Base-by-base conservation (phyloP, 1,284 basidiomycete species). In the Moesziomyces parantarcticus region DNA sequence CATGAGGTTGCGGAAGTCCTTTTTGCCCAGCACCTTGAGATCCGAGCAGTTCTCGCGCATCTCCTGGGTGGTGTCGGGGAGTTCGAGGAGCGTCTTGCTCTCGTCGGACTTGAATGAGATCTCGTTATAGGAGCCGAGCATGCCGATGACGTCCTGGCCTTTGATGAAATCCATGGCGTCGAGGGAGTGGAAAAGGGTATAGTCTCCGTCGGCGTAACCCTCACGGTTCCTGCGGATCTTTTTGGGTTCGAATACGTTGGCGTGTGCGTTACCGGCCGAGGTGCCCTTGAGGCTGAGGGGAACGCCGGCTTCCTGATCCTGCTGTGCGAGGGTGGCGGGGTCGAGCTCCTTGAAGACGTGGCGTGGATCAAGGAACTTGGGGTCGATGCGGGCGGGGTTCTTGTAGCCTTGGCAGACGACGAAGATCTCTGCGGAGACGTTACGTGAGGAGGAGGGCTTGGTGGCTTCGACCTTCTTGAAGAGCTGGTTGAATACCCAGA, bases 391-490 rank as follows among this genome's bases (percentile, higher is more conserved):
- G 84, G 93, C 93, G 5, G 97, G 97, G 5, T 94, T 94, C 74
- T 94, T 89, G 86, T 94, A 99, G 63, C 94, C 93, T 72, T 91
- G 91, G 85, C 97, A 99, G 55, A 98, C 94, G 78, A 99, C 97
- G 87, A 99, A 99, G 83, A 99, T 99, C 85, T 99, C 97, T 9
- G 97, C 97, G 47, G 97, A 99, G 48, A 99, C 97, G 85, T 97
- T 98, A 87, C 97, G 90, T 22, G 97, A 99, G 29, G 94, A 96
- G 13, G 97, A 95, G 2, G 97, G 97, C 84, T 99, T 99, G 41
- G 97, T 99, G 14, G 97, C 97, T 86, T 99, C 97, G 34, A 99
- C 97, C 84, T 91, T 93, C 55, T 89, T 90, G 85, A 99, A 99
- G 42, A 99, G 87, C 86, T 99, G 97, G 77, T 91, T 92, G 86